phyloP scores from a whole-genome alignment of 257 asterid genomes.

The Echites panduratus region DNA sequence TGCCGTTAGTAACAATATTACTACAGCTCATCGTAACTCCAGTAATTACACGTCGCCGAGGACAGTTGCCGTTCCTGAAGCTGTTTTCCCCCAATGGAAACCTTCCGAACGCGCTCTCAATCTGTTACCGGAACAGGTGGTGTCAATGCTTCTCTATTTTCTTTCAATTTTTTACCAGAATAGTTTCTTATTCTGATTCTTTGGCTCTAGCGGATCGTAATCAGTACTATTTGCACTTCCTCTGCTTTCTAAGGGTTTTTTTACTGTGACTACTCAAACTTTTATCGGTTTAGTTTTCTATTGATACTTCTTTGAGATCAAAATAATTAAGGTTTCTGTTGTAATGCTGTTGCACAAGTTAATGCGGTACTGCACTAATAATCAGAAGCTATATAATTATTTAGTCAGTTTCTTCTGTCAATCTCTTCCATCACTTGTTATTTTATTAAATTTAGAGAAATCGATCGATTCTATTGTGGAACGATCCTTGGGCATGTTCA shows the following conservation, averaged over 20 bases:
- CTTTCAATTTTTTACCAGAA: background rate
- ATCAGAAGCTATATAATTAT: background rate
- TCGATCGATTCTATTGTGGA: background rate
- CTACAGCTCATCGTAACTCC: conserved; percentile 43
- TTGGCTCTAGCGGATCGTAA: background rate
- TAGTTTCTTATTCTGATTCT: background rate
- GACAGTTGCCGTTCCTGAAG: conserved; percentile 33
- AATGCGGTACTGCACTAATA: background rate
- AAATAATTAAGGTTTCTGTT: background rate
- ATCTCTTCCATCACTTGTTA: background rate
- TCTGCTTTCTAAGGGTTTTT: background rate
- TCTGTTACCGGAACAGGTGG: conserved; percentile 70
- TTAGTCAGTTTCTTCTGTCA: background rate
- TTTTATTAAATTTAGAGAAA: background rate
- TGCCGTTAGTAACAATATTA: conserved; percentile 20
- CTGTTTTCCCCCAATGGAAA: conserved; percentile 57
- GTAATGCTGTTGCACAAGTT: background rate
- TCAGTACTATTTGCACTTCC: background rate
- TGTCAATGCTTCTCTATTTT: conserved; percentile 3
- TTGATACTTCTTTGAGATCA: background rate
- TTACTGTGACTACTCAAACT: background rate
- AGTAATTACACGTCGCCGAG: conserved; percentile 32
- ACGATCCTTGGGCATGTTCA: no score
- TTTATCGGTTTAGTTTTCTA: background rate
- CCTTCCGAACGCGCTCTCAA: conserved; percentile 75